Evolutionary conservation across 1,284 basidiomycete species (phyloP), one percentile per base, ranked within the genome.

Genomic region (Leucocoprinus gongylophorus): DNA sequence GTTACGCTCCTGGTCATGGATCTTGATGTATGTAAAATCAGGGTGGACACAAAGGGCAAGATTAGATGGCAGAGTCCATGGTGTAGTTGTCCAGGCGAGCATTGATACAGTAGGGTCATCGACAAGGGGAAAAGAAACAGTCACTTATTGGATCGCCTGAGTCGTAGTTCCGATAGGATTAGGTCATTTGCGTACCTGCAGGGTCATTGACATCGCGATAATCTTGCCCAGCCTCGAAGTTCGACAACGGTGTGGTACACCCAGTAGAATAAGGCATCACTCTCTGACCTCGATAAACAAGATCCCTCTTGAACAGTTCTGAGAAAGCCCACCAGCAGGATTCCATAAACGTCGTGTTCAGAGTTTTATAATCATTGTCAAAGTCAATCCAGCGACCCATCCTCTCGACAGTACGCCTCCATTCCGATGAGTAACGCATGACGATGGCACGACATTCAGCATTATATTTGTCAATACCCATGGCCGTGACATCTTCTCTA

Each of bases 311-410:
- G 79, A 85, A 95, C 13, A 99, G 79, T 67, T 94, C 84, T 54
- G 84, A 79, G 71, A 99, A 99, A n/a, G 92, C 95, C 97, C 97
- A 99, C 97, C 97, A 99, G 13, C 97, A 92, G 42, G 85, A 88
- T 75, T 99, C 97, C 97, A 99, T 99, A 69, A 93, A 99, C 20
- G 81, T 76, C 5, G 85, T 71, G 67, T 99, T 91, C 57, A 99
- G 80, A 12, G 97, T 99, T 75, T 97, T 98, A 81, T 99, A 99
- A 61, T 97, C 97, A 60, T 97, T 91, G 72, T 99, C 97, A 64
- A 99, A 99, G 71, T 99, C 97, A 71, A 99, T 99, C 97, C 97
- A 99, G 57, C 97, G 83, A 37, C 95, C 97, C 87, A 99, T 95
- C 57, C 97, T 84, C 70, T 97, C 95, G 54, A 99, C 95, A 5